Evolutionary conservation across 352 stramenopile genomes (phyloP).

Genomic region (Pythium utonaiense): DNA sequence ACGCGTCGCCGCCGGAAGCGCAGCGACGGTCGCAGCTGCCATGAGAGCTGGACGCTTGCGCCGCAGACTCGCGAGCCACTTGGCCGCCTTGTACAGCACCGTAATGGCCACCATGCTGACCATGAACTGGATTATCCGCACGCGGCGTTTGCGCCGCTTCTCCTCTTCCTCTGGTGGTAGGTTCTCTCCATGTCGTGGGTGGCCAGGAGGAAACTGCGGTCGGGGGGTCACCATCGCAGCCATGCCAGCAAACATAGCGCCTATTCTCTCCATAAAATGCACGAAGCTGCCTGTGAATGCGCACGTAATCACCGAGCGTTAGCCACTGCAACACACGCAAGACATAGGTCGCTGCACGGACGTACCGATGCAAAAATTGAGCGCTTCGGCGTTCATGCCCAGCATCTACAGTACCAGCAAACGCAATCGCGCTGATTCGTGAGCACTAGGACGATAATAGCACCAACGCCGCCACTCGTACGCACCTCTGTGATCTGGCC

Average conservation of each 20-base stretch:
- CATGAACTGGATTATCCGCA: conserved; percentile 81
- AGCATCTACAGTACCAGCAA: conserved; percentile 23
- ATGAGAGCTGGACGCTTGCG: conserved; percentile 31
- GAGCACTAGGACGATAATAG: no score
- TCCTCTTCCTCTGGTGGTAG: conserved; percentile 68
- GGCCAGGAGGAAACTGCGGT: conserved; percentile 57
- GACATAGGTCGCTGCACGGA: background rate
- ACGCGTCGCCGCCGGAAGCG: background rate
- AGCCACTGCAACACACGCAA: background rate
- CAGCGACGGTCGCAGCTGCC: conserved; percentile 13
- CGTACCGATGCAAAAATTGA: conserved; percentile 35
- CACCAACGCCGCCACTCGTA: no score
- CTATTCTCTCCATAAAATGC: conserved; percentile 81
- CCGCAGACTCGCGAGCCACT: conserved; percentile 53
- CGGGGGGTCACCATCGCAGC: conserved; percentile 65
- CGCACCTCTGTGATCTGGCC: conserved; percentile 38
- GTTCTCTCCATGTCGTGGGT: conserved; percentile 69
- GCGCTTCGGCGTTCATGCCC: conserved; percentile 38
- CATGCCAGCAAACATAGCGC: conserved; percentile 64
- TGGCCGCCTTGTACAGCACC: conserved; percentile 53
- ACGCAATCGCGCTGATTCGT: no score
- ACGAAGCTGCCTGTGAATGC: conserved; percentile 58
- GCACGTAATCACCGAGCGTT: background rate
- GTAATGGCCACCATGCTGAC: conserved; percentile 52
- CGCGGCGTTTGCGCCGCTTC: conserved; percentile 56